These are phyloP conservation scores for Trichoderma orchidacearum DNA, from an alignment of 495 filamentous ascomycete species.

Conservation along the genomic window DNA sequence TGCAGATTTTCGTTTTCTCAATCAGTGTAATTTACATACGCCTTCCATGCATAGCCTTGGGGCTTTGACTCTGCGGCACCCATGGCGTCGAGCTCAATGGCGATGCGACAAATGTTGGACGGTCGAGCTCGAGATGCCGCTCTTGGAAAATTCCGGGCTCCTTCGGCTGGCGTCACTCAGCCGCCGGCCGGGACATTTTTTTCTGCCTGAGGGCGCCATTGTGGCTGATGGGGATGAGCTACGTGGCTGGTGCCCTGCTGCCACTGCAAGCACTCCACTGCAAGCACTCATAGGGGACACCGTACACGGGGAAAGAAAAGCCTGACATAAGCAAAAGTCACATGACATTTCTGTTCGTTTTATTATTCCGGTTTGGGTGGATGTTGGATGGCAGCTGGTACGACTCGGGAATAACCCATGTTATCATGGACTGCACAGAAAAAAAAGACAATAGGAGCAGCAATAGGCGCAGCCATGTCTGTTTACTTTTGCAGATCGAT, in stretches of 20 bases:
- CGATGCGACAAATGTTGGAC: background rate
- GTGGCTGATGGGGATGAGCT: background rate
- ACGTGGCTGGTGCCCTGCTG: background rate
- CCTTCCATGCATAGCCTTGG: slow-evolving; percentile 11
- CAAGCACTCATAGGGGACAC: no score
- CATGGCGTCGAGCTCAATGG: slow-evolving; percentile 2
- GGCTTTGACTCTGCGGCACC: slow-evolving; percentile 3
- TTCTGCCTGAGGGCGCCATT: background rate
- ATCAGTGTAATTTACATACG: slow-evolving; percentile 5
- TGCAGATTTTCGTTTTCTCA: background rate
- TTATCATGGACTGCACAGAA: background rate
- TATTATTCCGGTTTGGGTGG: no score
- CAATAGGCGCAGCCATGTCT: no score
- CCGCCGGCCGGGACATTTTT: background rate
- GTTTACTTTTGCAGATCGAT: no score
- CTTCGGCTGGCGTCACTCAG: background rate
- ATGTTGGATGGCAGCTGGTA: no score
- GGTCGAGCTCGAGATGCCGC: background rate
- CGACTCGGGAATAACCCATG: no score
- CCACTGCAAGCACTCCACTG: no score
- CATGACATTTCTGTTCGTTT: background rate
- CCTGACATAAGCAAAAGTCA: no score
- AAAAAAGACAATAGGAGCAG: no score
- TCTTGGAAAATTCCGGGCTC: background rate
- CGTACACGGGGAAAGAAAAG: no score